Percentiles rank a stretch among this genome's conserved stretches.
phyloP scores from a whole-genome alignment of 2,329 filamentous ascomycete genomes.

The Diplodia mutila region DNA sequence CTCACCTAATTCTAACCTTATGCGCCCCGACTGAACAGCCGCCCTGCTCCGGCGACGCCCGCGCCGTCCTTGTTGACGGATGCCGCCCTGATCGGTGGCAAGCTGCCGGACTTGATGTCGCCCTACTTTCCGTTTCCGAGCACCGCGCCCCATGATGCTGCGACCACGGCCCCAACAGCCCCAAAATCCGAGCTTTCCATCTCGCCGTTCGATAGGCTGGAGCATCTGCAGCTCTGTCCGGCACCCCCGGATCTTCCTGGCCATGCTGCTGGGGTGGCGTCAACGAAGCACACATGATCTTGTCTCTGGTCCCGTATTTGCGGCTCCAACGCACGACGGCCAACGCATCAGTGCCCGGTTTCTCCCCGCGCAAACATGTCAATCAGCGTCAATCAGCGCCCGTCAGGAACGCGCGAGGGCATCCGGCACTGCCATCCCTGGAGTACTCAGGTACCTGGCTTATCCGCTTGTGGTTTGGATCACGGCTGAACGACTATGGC shows the following conservation, averaged over 20 bases:
- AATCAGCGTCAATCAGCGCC: neutral
- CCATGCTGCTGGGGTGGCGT: slow-evolving; percentile 9
- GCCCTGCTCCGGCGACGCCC: neutral
- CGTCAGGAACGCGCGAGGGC: slow-evolving; percentile 3
- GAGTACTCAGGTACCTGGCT: slow-evolving; percentile 18
- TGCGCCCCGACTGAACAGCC: neutral
- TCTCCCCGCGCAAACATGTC: slow-evolving; percentile 18
- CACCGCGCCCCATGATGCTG: neutral
- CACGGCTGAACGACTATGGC: neutral
- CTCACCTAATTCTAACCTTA: neutral
- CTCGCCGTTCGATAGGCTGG: neutral
- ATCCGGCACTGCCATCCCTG: neutral
- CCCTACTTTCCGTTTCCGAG: neutral
- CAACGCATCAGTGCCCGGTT: slow-evolving; percentile 17
- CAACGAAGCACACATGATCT: slow-evolving; percentile 16
- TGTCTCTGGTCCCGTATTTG: slow-evolving; percentile 18
- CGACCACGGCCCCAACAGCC: neutral
- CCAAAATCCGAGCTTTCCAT: neutral
- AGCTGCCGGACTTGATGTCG: neutral
- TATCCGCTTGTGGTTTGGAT: neutral
- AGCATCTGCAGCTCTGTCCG: neutral
- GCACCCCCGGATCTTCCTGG: neutral
- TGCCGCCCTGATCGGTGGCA: neutral
- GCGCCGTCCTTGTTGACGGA: neutral
- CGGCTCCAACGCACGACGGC: slow-evolving; percentile 21